Conservation (phyloP, 129 eudicot species). For the Lonicera japonica region DNA sequence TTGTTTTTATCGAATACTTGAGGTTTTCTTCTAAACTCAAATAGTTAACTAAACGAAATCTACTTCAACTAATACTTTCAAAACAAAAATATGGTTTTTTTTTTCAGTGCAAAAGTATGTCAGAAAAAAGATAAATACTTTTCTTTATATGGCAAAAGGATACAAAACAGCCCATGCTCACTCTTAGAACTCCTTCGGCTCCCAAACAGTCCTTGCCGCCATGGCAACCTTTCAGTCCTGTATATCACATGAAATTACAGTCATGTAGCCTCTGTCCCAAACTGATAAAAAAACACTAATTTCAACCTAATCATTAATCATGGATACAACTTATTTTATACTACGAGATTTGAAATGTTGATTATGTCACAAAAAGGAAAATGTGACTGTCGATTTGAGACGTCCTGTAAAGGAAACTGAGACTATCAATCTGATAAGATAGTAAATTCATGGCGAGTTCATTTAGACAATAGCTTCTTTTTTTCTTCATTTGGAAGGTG, state of each 20-base stretch:
- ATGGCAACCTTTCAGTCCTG: conserved; percentile 58
- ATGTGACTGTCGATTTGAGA: too few species aligned
- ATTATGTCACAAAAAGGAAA: too few species aligned
- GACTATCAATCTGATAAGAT: too few species aligned
- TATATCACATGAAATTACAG: conserved; percentile 15
- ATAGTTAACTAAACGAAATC: background rate
- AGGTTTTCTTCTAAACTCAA: background rate
- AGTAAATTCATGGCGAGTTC: too few species aligned
- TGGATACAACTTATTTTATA: too few species aligned
- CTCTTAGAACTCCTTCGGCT: conserved; percentile 69
- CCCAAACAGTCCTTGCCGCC: conserved; percentile 68
- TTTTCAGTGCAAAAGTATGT: background rate
- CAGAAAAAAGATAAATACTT: background rate
- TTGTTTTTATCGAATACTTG: too few species aligned
- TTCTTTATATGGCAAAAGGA: conserved; percentile 37
- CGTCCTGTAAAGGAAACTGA: too few species aligned
- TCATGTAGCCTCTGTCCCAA: too few species aligned
- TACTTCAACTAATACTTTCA: background rate
- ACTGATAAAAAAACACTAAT: background rate
- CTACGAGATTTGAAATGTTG: too few species aligned
- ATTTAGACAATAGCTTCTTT: too few species aligned
- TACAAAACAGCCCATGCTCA: conserved; percentile 88
- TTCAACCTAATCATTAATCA: too few species aligned
- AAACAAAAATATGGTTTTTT: background rate
- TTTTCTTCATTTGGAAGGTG: too few species aligned